A percentile compares a stretch with the other conserved stretches of the same genome.
phyloP scores from a whole-genome alignment of 2,329 filamentous ascomycete genomes.

The Sporothrix sp. region DNA sequence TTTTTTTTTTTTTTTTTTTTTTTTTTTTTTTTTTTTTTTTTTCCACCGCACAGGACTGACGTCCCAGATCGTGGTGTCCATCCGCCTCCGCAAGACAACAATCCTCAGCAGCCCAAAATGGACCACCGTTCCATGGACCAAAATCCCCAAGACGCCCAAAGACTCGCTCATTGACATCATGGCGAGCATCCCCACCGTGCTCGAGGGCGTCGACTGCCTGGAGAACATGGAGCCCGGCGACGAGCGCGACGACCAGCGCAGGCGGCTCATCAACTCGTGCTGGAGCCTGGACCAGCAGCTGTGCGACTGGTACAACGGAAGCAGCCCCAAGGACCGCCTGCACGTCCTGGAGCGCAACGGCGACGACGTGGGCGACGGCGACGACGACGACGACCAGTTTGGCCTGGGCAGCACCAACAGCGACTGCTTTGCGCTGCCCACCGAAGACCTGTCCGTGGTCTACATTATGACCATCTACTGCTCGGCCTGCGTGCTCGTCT shows the following conservation, averaged over 20 bases:
- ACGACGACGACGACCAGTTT: neutral
- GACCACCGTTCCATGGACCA: conserved; percentile 19
- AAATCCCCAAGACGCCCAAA: conserved; percentile 16
- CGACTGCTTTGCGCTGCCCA: conserved; percentile 8
- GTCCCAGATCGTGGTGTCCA: conserved; percentile 16
- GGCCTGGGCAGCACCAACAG: too few species aligned
- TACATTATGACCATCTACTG: conserved; percentile 17
- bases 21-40: too few species aligned
- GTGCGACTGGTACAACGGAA: conserved; percentile 13
- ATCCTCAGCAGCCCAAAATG: conserved; percentile 15
- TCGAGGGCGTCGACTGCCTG: conserved; percentile 17
- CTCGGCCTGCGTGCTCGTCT: conserved; percentile 17
- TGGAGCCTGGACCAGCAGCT: conserved; percentile 15
- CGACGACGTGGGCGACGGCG: neutral
- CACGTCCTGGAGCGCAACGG: neutral
- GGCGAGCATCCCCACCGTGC: conserved; percentile 15
- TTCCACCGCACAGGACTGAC: too few species aligned
- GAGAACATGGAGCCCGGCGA: neutral
- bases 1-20: too few species aligned
- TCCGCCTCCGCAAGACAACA: conserved; percentile 14
- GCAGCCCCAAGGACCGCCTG: conserved; percentile 12
- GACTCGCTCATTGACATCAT: conserved; percentile 19
- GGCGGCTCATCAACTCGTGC: conserved; percentile 3
- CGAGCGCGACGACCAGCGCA: neutral
- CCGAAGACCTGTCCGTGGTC: conserved; percentile 17